These are phyloP conservation scores for Agapanthus africanus DNA, from an alignment of 106 monocot species.

Conservation along the genomic window DNA sequence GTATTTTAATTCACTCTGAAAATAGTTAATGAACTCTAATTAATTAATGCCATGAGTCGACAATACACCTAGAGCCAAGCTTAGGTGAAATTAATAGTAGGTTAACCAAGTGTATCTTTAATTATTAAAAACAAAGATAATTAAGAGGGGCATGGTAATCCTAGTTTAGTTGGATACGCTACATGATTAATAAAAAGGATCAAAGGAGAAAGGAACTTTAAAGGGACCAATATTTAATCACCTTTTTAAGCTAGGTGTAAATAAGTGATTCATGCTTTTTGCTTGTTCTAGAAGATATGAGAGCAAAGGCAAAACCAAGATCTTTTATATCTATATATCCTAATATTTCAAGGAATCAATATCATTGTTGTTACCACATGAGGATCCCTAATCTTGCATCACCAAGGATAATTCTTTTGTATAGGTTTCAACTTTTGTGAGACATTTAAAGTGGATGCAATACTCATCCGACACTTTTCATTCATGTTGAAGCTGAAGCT, in stretches of 20 bases:
- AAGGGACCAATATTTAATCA: background rate
- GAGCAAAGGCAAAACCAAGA: background rate
- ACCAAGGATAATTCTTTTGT: background rate
- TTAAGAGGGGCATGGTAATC: background rate
- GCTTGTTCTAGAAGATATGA: background rate
- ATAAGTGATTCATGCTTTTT: background rate
- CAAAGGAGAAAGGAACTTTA: background rate
- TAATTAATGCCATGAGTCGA: too few relatives aligned
- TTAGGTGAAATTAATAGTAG: too few relatives aligned
- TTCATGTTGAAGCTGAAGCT: background rate
- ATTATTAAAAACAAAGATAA: background rate
- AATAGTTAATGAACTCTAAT: too few relatives aligned
- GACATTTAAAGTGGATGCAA: background rate
- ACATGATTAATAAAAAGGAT: background rate
- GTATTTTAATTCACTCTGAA: too few relatives aligned
- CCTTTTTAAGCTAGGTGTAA: background rate
- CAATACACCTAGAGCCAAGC: too few relatives aligned
- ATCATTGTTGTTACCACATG: background rate
- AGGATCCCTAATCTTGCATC: background rate
- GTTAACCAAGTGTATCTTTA: too few relatives aligned
- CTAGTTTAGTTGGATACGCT: background rate
- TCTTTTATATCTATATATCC: background rate
- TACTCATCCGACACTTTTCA: too few relatives aligned
- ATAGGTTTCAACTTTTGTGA: background rate
- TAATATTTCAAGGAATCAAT: background rate